Conservation (phyloP, 1,284 basidiomycete genomes). For the Meira nashicola region DNA sequence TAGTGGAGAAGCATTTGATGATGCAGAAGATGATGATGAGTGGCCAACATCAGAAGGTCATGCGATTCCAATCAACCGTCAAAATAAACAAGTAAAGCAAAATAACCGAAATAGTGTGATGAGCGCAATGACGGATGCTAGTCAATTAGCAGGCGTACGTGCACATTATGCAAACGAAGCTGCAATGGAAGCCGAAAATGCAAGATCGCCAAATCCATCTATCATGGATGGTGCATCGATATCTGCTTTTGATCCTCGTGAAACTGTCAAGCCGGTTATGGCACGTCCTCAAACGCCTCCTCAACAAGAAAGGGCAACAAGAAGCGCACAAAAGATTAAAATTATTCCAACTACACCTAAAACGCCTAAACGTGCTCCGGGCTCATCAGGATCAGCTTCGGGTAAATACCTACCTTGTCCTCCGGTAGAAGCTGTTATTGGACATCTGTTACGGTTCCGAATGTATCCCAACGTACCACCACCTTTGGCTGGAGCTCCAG, state of each 20-base stretch:
- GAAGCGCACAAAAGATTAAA: neutral
- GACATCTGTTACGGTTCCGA: slow-evolving; percentile 16
- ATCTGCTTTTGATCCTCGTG: slow-evolving; percentile 1
- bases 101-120: slow-evolving; percentile 12
- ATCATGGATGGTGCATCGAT: slow-evolving; percentile 14
- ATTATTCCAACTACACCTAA: no score
- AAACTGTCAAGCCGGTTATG: slow-evolving; percentile 6
- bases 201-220: slow-evolving; percentile 5
- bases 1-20: slow-evolving; percentile 24
- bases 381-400: neutral
- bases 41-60: neutral
- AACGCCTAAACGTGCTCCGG: no score
- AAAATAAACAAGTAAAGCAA: neutral
- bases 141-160: slow-evolving; percentile 8
- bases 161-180: slow-evolving; percentile 10
- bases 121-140: slow-evolving; percentile 10
- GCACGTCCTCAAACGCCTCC: slow-evolving; percentile 11
- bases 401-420: slow-evolving; percentile 4
- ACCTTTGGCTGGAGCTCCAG: slow-evolving; percentile 36
- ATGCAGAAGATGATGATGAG: slow-evolving; percentile 28
- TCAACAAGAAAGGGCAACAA: neutral
- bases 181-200: neutral
- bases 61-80: neutral
- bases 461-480: slow-evolving; percentile 33
- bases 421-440: neutral